Percentiles rank a stretch among this genome's conserved stretches.
Conservation (phyloP, 352 stramenopile genomes). For the Pythium insidiosum region DNA sequence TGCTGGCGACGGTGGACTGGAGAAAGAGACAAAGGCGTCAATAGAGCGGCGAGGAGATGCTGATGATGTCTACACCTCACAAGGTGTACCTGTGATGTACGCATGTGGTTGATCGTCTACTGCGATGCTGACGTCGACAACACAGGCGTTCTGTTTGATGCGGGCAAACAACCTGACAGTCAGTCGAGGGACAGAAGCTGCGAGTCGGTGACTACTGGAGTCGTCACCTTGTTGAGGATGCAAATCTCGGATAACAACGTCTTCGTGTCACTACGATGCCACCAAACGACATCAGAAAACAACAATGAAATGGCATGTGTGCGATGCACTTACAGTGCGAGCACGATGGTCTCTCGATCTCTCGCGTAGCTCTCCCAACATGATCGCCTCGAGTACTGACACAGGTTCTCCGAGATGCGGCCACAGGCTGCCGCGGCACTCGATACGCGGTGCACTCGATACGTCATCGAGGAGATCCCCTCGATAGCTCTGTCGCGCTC, state of each 20-base stretch:
- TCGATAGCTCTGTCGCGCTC: neutral
- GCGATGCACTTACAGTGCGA: slow-evolving; percentile 27
- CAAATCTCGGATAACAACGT: slow-evolving; percentile 61
- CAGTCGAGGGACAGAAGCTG: too few relatives aligned
- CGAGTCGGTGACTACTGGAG: too few relatives aligned
- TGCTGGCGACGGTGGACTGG: slow-evolving; percentile 42
- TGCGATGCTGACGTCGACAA: slow-evolving; percentile 52
- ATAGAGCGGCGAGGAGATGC: too few relatives aligned
- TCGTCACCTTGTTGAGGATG: slow-evolving; percentile 70
- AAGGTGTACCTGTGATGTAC: slow-evolving; percentile 47
- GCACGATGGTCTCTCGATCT: slow-evolving; percentile 39
- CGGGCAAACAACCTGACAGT: neutral
- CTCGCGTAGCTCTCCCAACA: slow-evolving; percentile 63
- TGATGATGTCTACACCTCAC: too few relatives aligned
- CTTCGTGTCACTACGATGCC: slow-evolving; percentile 34
- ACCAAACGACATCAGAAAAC: neutral
- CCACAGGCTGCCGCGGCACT: slow-evolving; percentile 19
- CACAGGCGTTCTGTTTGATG: slow-evolving; percentile 41
- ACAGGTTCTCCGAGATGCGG: slow-evolving; percentile 26
- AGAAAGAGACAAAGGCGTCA: neutral
- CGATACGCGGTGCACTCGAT: slow-evolving; percentile 32
- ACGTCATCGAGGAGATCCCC: slow-evolving; percentile 7
- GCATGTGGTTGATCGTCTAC: slow-evolving; percentile 55
- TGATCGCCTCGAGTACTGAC: slow-evolving; percentile 38
- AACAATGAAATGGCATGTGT: too few relatives aligned